Evolutionary conservation across 1,139 yeast species (phyloP).

Genomic region (Candida sanyaensis): DNA sequence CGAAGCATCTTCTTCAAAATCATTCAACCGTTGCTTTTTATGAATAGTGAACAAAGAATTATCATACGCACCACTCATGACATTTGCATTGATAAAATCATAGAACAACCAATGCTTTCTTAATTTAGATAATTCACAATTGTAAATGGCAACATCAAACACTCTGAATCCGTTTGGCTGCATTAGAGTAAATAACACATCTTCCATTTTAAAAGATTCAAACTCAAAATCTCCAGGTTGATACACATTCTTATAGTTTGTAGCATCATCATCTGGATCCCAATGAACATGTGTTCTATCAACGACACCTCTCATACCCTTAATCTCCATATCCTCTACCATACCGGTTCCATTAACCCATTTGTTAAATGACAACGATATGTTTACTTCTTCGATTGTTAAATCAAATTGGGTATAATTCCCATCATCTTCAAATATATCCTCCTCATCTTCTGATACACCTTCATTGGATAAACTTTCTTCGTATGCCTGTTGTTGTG

Average conservation of each 20-base stretch:
- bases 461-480: slow-evolving; percentile 29
- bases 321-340: slow-evolving; percentile 75
- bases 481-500: slow-evolving; percentile 67
- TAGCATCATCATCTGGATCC: slow-evolving; percentile 82
- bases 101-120: slow-evolving; percentile 92
- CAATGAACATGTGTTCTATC: slow-evolving; percentile 87
- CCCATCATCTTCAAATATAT: slow-evolving; percentile 66
- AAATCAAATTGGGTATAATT: slow-evolving; percentile 94
- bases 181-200: slow-evolving; percentile 73
- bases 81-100: slow-evolving; percentile 82
- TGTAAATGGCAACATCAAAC: slow-evolving; percentile 82
- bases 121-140: slow-evolving; percentile 75
- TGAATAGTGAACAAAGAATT: slow-evolving; percentile 91
- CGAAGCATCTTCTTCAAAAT: slow-evolving; percentile 21
- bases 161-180: slow-evolving; percentile 85
- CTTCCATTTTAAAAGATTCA: slow-evolving; percentile 79
- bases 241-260: slow-evolving; percentile 71
- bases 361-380: slow-evolving; percentile 76
- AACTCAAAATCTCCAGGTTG: slow-evolving; percentile 93
- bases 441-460: slow-evolving; percentile 25
- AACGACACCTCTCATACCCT: slow-evolving; percentile 87
- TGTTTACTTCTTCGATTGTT: slow-evolving; percentile 81
- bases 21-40: slow-evolving; percentile 62
- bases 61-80: slow-evolving; percentile 89
- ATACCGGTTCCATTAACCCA: slow-evolving; percentile 94